Evolutionary conservation across 2,329 filamentous ascomycete species (phyloP), one percentile per base, ranked within the genome.

Genomic region (Cladorrhinum sp.): DNA sequence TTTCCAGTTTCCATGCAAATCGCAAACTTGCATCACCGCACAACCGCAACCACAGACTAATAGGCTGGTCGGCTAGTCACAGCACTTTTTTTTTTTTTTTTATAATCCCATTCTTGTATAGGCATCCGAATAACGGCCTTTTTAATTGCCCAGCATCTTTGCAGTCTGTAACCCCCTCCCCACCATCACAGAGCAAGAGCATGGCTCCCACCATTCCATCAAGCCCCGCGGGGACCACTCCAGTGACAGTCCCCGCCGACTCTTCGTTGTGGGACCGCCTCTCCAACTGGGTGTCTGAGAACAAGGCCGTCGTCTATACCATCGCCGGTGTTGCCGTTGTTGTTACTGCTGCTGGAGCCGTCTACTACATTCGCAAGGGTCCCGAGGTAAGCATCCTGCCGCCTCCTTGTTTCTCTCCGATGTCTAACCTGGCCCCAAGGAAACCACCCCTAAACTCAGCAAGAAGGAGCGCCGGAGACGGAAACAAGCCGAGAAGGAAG

Each of bases 291-390:
- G 92, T 90, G 14, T 91, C 92, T 2, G 94, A 98, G 75, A 93
- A 99, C 80, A 98, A 97, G 81, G 90, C 91, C 53, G 84, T 94
- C 58, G 93, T 96, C 65, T 99, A 97, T 78, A 97, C 95, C 68
- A 91, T 98, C 77, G 95, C 94, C 59, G 95, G 95, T 71, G 90
- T 96, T 62, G 94, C 94, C 58, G 85, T 96, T 53, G 92, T 97
- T 49, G 90, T 96, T 60, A 95, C 92, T 14, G 91, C 91, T 64
- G 94, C 93, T 33, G 94, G 95, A 69, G 91, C 91, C 49, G 89
- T 96, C 72, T 99, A 98, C 81, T 98, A 97, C 76, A 81, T 96
- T 68, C 89, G 79, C 65, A 79, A 76, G 65, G 81, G 83, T 68
- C 78, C 81, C 39, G 23, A 62, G 68, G 85, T 87, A 79, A 70